Evolutionary conservation across 768 basidiomycete species (phyloP).

Genomic region (Agrocybe pediades): DNA sequence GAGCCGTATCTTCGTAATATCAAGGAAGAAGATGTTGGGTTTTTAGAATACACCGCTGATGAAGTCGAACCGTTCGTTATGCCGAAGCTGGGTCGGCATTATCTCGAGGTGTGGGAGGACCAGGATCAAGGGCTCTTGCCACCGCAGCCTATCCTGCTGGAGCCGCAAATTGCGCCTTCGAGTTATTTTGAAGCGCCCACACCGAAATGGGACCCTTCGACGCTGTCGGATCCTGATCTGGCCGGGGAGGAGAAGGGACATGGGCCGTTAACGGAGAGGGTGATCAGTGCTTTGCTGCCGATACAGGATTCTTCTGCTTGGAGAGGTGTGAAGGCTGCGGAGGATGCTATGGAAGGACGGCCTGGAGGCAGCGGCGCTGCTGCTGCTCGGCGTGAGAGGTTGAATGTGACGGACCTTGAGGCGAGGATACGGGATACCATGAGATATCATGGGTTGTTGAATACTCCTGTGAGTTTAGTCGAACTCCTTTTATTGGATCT

Average conservation of each 20-base stretch:
- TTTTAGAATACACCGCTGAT: conserved; percentile 88
- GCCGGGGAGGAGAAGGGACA: conserved; percentile 77
- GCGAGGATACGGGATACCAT: conserved; percentile 74
- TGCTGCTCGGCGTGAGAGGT: conserved; percentile 70
- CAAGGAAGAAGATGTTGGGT: conserved; percentile 94
- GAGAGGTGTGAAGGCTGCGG: conserved; percentile 81
- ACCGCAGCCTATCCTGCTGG: conserved; percentile 24
- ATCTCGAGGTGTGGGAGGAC: conserved; percentile 92
- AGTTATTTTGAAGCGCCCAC: conserved; percentile 48
- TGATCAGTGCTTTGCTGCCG: conserved; percentile 74
- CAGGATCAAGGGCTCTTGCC: conserved; percentile 61
- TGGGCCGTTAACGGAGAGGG: conserved; percentile 85
- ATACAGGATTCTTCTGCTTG: conserved; percentile 64
- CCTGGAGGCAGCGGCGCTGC: conserved; percentile 81
- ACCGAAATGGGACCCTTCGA: conserved; percentile 84
- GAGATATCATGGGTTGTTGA: conserved; percentile 72
- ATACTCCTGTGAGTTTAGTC: conserved; percentile 60
- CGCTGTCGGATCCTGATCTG: conserved; percentile 71
- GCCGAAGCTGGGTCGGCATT: conserved; percentile 86
- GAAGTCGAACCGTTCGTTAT: conserved; percentile 86
- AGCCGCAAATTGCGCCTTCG: conserved; percentile 34
- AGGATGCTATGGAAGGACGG: conserved; percentile 83
- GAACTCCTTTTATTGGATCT: neutral
- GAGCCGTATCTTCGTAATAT: conserved; percentile 90
- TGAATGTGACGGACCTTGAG: conserved; percentile 82